These are phyloP conservation scores for Trichoderma pleuroti DNA, from an alignment of 2,329 filamentous ascomycete species.

Conservation along the genomic window DNA sequence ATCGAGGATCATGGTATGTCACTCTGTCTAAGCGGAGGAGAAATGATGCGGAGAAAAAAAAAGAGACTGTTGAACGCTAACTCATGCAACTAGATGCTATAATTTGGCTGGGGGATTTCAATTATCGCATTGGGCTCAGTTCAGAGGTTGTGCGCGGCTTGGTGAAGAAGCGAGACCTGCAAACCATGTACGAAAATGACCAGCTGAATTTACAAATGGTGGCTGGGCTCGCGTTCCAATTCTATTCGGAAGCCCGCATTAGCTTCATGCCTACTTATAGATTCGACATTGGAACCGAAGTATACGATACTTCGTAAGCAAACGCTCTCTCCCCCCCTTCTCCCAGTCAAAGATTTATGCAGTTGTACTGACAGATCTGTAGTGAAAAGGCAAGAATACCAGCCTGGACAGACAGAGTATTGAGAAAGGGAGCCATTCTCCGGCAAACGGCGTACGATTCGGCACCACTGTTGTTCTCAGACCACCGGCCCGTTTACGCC, in stretches of 20 bases:
- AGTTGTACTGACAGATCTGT: slow-evolving; percentile 20
- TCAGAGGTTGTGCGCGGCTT: slow-evolving; percentile 74
- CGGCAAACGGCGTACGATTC: slow-evolving; percentile 79
- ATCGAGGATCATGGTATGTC: slow-evolving; percentile 81
- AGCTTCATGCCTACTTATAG: slow-evolving; percentile 93
- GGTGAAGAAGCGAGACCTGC: slow-evolving; percentile 69
- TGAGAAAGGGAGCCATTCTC: slow-evolving; percentile 80
- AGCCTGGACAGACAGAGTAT: slow-evolving; percentile 92
- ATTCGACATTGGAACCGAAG: slow-evolving; percentile 83
- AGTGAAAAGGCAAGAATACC: slow-evolving; percentile 91
- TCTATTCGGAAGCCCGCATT: slow-evolving; percentile 86
- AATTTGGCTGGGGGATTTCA: slow-evolving; percentile 97
- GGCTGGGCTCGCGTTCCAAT: slow-evolving; percentile 81
- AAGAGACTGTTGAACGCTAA: not conserved
- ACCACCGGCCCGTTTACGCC: slow-evolving; percentile 93
- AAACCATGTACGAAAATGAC: slow-evolving; percentile 83
- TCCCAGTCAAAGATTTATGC: not conserved
- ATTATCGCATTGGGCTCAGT: slow-evolving; percentile 87
- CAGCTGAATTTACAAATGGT: slow-evolving; percentile 98
- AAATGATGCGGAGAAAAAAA: not conserved
- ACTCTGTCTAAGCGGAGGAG: not conserved
- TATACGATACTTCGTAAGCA: slow-evolving; percentile 83
- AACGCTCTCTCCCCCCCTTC: no score
- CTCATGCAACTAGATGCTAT: slow-evolving; percentile 56
- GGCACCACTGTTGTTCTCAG: slow-evolving; percentile 82